A percentile compares a stretch with the other conserved stretches of the same genome.
Evolutionary conservation across 768 basidiomycete species (phyloP).

Genomic region (Rhodotorula diobovata): DNA sequence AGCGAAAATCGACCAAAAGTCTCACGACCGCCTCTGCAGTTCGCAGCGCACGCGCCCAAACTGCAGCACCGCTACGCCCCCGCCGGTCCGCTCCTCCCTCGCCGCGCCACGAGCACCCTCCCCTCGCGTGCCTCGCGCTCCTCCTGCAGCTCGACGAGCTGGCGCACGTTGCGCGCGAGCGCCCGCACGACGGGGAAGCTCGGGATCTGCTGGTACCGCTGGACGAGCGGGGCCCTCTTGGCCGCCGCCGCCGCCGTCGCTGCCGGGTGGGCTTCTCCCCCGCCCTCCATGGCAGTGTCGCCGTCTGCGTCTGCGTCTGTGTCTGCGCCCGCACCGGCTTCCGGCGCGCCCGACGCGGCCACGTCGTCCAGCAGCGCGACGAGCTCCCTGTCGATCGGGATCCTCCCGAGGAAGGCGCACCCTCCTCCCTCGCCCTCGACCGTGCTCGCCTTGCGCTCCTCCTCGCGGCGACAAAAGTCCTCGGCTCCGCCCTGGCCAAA

Average conservation of each 20-base stretch:
- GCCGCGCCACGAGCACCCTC: background rate
- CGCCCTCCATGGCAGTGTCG: no score
- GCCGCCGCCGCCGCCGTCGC: background rate
- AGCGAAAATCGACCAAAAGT: background rate
- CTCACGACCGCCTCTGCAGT: no score
- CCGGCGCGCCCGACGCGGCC: background rate
- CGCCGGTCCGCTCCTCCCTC: background rate
- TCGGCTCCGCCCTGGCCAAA: conserved; percentile 92
- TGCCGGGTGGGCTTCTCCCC: no score
- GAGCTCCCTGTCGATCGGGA: conserved; percentile 90
- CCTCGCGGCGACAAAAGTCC: conserved; percentile 49
- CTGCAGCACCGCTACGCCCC: background rate
- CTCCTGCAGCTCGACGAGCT: conserved; percentile 25
- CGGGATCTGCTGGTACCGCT: conserved; percentile 32
- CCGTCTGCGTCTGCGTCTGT: no score
- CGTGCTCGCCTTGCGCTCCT: conserved; percentile 51
- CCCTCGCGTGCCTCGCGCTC: background rate
- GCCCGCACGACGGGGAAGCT: conserved; percentile 25
- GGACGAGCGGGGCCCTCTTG: conserved; percentile 12
- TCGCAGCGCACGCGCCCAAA: no score
- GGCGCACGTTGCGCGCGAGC: conserved; percentile 12
- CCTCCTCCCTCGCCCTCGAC: conserved; percentile 60
- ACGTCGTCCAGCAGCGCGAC: conserved; percentile 73
- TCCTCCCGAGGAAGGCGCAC: conserved; percentile 71
- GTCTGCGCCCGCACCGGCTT: background rate